These are phyloP conservation scores for Lactuca sativa DNA, from an alignment of 129 eudicot genomes.

Conservation along the genomic window DNA sequence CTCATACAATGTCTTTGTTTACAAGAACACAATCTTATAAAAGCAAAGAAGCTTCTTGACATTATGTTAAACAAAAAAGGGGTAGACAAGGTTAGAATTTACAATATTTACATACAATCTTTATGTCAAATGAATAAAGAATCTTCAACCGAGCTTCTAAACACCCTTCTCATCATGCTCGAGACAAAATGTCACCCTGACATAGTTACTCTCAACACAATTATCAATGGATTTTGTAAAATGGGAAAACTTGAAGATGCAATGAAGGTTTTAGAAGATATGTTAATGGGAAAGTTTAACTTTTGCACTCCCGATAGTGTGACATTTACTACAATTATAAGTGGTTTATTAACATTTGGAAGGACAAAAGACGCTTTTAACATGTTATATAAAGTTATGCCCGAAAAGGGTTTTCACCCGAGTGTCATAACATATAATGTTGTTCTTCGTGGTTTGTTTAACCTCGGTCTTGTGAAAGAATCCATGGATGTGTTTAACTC, in stretches of 20 bases:
- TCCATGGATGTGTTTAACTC: slow-evolving; percentile 55
- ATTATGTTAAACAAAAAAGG: slow-evolving; percentile 57
- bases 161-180: slow-evolving; percentile 67
- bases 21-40: slow-evolving; percentile 50
- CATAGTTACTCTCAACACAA: slow-evolving; percentile 70
- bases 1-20: slow-evolving; percentile 69
- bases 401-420: slow-evolving; percentile 60
- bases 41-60: slow-evolving; percentile 62
- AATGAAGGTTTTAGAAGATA: slow-evolving; percentile 58
- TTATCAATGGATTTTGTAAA: slow-evolving; percentile 74
- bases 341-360: slow-evolving; percentile 58
- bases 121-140: slow-evolving; percentile 49
- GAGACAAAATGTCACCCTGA: slow-evolving; percentile 73
- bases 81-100: slow-evolving; percentile 58
- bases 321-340: slow-evolving; percentile 67
- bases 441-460: slow-evolving; percentile 70
- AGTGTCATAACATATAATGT: slow-evolving; percentile 78
- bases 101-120: slow-evolving; percentile 75
- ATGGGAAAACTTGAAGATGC: slow-evolving; percentile 77
- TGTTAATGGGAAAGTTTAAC: slow-evolving; percentile 70
- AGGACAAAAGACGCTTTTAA: slow-evolving; percentile 59
- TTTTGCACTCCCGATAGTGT: slow-evolving; percentile 75
- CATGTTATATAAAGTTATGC: slow-evolving; percentile 60
- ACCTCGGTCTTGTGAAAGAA: slow-evolving; percentile 44
- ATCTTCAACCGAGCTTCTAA: slow-evolving; percentile 74